Evolutionary conservation across 306 rosid species (phyloP).

Genomic region (Comarum palustre): DNA sequence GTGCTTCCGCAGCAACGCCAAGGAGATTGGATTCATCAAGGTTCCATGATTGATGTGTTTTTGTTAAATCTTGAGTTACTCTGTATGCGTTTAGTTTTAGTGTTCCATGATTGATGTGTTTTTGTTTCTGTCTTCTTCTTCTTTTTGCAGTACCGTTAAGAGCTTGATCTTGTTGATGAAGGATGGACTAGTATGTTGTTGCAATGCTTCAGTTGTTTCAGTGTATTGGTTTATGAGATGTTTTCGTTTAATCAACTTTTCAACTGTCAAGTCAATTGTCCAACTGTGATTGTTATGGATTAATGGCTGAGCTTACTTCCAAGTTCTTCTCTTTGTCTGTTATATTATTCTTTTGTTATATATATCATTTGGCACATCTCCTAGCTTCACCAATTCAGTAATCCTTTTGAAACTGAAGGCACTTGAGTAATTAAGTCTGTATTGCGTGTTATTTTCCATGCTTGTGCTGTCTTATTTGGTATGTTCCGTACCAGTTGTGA

Average conservation of each 20-base stretch:
- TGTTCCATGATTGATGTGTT: background rate
- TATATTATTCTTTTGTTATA: no score
- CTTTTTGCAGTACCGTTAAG: slow-evolving; percentile 69
- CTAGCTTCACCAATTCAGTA: no score
- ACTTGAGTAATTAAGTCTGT: no score
- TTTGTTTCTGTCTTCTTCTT: background rate
- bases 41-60: no score
- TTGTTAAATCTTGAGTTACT: background rate
- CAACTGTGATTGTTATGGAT: slow-evolving; percentile 19
- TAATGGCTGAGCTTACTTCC: background rate
- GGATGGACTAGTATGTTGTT: background rate
- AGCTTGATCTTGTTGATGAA: background rate
- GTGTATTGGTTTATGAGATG: slow-evolving; percentile 11
- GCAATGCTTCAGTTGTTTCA: background rate
- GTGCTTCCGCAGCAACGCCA: slow-evolving; percentile 96
- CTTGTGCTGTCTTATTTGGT: no score
- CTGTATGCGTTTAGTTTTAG: background rate
- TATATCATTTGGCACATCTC: no score
- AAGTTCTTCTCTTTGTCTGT: background rate
- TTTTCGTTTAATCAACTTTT: slow-evolving; percentile 26
- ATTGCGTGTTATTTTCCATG: no score
- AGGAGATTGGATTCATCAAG: slow-evolving; percentile 97
- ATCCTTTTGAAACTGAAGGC: no score
- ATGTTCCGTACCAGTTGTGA: no score
- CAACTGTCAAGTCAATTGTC: slow-evolving; percentile 23